These are phyloP conservation scores for Paramecium biaurelia DNA, from an alignment of 73 alveolate genomes.

Conservation along the genomic window DNA sequence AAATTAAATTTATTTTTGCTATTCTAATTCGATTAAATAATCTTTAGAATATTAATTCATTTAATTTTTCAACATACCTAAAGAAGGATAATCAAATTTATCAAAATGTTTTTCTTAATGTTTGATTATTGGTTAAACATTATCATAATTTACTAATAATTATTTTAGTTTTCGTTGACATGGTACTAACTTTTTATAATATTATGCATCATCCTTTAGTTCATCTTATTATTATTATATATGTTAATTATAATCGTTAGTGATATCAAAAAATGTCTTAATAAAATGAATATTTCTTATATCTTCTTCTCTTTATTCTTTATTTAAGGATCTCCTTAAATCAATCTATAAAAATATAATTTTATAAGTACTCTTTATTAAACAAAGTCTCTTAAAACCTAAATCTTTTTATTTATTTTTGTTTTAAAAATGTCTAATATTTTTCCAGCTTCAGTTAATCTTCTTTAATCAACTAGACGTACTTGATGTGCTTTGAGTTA, in stretches of 20 bases:
- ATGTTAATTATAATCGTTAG: background rate
- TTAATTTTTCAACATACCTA: background rate
- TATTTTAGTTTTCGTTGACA: background rate
- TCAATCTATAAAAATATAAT: background rate
- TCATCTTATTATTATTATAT: background rate
- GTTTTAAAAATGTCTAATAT: background rate
- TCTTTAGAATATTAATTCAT: background rate
- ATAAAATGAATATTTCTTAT: conserved; percentile 14
- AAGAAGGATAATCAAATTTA: background rate
- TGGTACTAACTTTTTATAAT: background rate
- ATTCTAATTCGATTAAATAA: background rate
- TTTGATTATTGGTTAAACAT: background rate
- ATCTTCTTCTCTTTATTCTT: conserved; percentile 28
- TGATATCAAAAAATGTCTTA: conserved; percentile 7
- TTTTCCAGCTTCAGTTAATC: conserved; percentile 35
- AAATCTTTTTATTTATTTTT: background rate
- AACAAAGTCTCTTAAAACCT: conserved; percentile 1
- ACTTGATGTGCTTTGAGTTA: background rate
- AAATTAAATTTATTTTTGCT: background rate
- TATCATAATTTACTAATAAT: background rate
- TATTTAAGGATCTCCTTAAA: background rate
- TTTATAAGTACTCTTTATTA: background rate
- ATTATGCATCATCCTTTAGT: background rate
- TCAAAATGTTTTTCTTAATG: conserved; percentile 23
- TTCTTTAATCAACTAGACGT: background rate